phyloP scores from a whole-genome alignment of 371 early-diverging fungal species.

The Mortierella sp. region DNA sequence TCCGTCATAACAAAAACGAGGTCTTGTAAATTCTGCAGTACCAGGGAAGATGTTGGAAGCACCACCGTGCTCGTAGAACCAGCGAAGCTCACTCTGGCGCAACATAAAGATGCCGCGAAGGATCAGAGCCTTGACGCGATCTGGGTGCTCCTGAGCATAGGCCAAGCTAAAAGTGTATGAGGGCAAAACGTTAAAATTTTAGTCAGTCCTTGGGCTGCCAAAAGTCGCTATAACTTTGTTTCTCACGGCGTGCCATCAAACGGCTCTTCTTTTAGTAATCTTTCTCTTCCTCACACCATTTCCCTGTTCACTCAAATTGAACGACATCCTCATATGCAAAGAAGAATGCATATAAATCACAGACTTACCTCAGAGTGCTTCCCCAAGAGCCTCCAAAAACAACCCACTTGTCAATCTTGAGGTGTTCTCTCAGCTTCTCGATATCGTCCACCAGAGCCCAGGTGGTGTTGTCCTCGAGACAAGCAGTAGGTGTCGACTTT shows the following conservation, averaged over 20 bases:
- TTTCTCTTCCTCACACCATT: too few relatives aligned
- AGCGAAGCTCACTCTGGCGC: conserved; percentile 63
- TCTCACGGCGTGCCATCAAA: conserved; percentile 10
- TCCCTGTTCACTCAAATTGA: too few relatives aligned
- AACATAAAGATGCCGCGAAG: conserved; percentile 74
- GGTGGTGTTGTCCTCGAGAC: conserved; percentile 66
- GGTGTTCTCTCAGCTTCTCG: conserved; percentile 62
- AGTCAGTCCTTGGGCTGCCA: too few relatives aligned
- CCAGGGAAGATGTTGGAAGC: conserved; percentile 69
- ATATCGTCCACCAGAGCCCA: conserved; percentile 71
- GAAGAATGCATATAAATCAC: too few relatives aligned
- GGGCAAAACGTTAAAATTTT: too few relatives aligned
- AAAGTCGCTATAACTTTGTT: conserved; percentile 2
- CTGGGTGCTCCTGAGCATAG: conserved; percentile 70
- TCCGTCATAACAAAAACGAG: background rate
- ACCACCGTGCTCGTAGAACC: conserved; percentile 72
- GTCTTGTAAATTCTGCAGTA: too few relatives aligned
- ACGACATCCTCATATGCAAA: too few relatives aligned
- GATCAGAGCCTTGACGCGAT: conserved; percentile 67
- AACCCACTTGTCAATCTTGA: conserved; percentile 71
- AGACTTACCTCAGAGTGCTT: conserved; percentile 55
- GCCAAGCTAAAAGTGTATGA: conserved; percentile 61
- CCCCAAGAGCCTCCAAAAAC: conserved; percentile 74
- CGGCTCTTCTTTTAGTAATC: conserved; percentile 22
- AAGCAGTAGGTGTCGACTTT: conserved; percentile 68